Evolutionary conservation across 2,329 filamentous ascomycete species (phyloP).

Genomic region (Talaromyces sp.): DNA sequence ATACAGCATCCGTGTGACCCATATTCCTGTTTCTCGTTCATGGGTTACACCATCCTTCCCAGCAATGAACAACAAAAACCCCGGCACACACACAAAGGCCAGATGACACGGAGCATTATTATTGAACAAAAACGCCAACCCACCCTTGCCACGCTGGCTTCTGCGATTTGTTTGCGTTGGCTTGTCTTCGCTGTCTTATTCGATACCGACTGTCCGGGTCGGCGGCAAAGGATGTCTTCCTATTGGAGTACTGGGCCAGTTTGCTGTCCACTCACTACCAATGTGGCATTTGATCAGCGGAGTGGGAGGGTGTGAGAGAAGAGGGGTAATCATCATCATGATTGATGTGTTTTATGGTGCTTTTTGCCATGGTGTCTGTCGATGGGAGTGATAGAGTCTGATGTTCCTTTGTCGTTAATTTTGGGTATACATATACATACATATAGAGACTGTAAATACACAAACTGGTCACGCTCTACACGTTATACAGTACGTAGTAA

Average conservation of each 20-base stretch:
- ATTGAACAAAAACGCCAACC: not conserved
- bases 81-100: not conserved
- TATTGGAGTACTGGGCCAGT: not conserved
- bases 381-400: not conserved
- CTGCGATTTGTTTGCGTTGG: not conserved
- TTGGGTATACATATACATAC: not conserved
- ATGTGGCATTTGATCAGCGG: not conserved
- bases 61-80: not conserved
- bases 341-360: not conserved
- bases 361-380: not conserved
- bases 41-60: not conserved
- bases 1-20: not conserved
- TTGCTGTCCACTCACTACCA: not conserved
- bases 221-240: not conserved
- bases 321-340: not conserved
- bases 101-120: not conserved
- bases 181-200: not conserved
- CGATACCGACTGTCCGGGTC: conserved; percentile 1
- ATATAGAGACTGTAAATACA: not conserved
- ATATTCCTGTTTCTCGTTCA: not conserved
- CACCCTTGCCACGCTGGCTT: not conserved
- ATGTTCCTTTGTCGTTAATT: not conserved
- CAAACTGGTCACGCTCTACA: not conserved
- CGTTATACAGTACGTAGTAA: no score
- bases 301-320: not conserved